Conservation (phyloP, 441 rosid species). For the Hura crepitans region DNA sequence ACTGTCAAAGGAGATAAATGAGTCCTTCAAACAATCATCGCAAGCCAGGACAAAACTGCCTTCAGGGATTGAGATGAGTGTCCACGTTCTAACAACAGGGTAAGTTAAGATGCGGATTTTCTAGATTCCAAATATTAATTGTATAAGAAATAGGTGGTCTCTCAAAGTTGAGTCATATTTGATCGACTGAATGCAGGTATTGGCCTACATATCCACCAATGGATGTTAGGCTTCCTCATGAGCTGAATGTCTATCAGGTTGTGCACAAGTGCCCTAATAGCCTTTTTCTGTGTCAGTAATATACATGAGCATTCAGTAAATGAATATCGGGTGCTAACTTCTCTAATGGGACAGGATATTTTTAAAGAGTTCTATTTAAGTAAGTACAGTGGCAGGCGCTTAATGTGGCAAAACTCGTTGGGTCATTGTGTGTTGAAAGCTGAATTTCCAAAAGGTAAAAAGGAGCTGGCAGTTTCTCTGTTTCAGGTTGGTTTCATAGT, state of each 20-base stretch:
- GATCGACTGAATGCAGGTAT: conserved; percentile 53
- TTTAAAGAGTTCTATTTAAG: conserved; percentile 96
- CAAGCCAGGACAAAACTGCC: conserved; percentile 98
- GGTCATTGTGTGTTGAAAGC: conserved; percentile 96
- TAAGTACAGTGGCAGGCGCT: conserved; percentile 92
- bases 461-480: conserved; percentile 94
- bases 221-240: conserved; percentile 99
- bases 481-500: conserved; percentile 66
- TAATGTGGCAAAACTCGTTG: conserved; percentile 99
- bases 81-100: conserved; percentile 98
- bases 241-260: conserved; percentile 97
- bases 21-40: conserved; percentile 96
- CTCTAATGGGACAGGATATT: conserved; percentile 60
- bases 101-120: conserved; percentile 30
- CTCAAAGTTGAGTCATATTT: conserved; percentile 17
- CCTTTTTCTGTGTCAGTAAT: background rate
- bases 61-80: conserved; percentile 97
- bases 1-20: conserved; percentile 94
- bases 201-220: conserved; percentile 99
- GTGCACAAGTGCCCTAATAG: conserved; percentile 21
- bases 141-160: conserved; percentile 11
- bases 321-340: conserved; percentile 9
- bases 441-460: conserved; percentile 84
- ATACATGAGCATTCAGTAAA: background rate
- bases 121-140: conserved; percentile 11